These are phyloP conservation scores for Eutrema japonicum DNA, from an alignment of 345 rosid genomes.

Conservation along the genomic window DNA sequence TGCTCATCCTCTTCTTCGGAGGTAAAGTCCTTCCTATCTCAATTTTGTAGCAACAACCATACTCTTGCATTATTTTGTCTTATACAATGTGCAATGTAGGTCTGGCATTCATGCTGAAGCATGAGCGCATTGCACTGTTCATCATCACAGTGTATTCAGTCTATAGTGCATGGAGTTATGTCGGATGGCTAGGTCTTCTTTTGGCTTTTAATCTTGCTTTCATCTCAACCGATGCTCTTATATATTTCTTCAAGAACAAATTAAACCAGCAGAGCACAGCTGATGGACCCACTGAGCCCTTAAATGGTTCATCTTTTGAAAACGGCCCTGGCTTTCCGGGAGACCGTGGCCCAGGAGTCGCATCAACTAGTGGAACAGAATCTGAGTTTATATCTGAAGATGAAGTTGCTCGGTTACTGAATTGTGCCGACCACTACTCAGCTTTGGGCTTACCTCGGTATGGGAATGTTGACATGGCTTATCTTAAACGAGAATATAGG, in stretches of 20 bases:
- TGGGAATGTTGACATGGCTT: slow-evolving; percentile 67
- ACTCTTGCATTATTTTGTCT: slow-evolving; percentile 11
- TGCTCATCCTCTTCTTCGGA: slow-evolving; percentile 63
- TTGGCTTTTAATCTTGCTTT: slow-evolving; percentile 87
- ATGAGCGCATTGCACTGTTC: slow-evolving; percentile 72
- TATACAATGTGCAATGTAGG: slow-evolving; percentile 52
- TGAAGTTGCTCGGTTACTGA: slow-evolving; percentile 82
- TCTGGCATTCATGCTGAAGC: slow-evolving; percentile 64
- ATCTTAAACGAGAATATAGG: slow-evolving; percentile 86
- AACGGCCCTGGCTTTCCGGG: slow-evolving; percentile 61
- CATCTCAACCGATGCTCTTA: slow-evolving; percentile 84
- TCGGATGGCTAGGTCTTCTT: slow-evolving; percentile 86
- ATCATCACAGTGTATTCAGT: slow-evolving; percentile 67
- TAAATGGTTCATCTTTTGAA: slow-evolving; percentile 62
- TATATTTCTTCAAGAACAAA: slow-evolving; percentile 73
- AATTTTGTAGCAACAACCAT: neutral
- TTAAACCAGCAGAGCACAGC: slow-evolving; percentile 56
- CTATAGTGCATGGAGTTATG: slow-evolving; percentile 77
- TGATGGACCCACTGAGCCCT: slow-evolving; percentile 57
- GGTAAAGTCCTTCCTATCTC: slow-evolving; percentile 51
- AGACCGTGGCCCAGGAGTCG: slow-evolving; percentile 72
- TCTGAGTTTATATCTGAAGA: slow-evolving; percentile 89
- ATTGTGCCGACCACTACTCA: slow-evolving; percentile 81
- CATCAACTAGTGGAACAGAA: slow-evolving; percentile 89
- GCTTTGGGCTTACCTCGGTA: slow-evolving; percentile 72